Conservation (phyloP, 2,329 filamentous ascomycete species). For the Penicillium sp. region DNA sequence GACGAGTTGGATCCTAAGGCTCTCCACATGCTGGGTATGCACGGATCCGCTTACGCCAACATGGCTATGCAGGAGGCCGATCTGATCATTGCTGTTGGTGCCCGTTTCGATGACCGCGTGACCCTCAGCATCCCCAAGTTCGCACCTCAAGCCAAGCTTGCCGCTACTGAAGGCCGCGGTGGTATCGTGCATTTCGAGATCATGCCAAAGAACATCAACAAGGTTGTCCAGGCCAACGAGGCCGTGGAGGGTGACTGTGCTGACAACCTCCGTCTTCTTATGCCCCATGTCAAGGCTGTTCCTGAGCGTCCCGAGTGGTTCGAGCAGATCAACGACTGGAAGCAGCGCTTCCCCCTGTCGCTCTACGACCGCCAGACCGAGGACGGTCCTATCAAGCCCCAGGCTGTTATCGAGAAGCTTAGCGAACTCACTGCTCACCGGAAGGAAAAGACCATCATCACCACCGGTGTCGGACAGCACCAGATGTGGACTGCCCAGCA, state of each 20-base stretch:
- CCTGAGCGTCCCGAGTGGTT: constrained; percentile 81
- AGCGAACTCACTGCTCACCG: constrained; percentile 76
- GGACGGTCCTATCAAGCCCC: constrained; percentile 85
- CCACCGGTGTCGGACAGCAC: constrained; percentile 94
- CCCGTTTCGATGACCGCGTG: constrained; percentile 94
- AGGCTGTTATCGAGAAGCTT: constrained; percentile 85
- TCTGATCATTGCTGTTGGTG: constrained; percentile 89
- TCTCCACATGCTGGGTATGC: constrained; percentile 98
- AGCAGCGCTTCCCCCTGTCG: constrained; percentile 79
- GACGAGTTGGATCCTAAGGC: constrained; percentile 93
- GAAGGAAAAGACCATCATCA: constrained; percentile 81
- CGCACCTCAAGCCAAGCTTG: constrained; percentile 80
- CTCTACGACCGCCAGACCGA: constrained; percentile 75
- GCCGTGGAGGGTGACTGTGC: constrained; percentile 91
- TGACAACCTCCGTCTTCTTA: constrained; percentile 69
- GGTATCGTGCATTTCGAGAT: constrained; percentile 98
- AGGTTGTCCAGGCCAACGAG: constrained; percentile 94
- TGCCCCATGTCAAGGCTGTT: constrained; percentile 67
- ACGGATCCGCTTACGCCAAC: constrained; percentile 95
- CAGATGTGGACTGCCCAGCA: constrained; percentile 99
- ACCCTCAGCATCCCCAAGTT: constrained; percentile 80
- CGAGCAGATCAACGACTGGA: constrained; percentile 84
- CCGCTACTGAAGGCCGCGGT: constrained; percentile 78
- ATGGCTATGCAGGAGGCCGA: constrained; percentile 97
- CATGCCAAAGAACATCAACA: constrained; percentile 99